phyloP scores from a whole-genome alignment of 192 early-diverging fungal species.

The Rhizoclosmatium globosum region DNA sequence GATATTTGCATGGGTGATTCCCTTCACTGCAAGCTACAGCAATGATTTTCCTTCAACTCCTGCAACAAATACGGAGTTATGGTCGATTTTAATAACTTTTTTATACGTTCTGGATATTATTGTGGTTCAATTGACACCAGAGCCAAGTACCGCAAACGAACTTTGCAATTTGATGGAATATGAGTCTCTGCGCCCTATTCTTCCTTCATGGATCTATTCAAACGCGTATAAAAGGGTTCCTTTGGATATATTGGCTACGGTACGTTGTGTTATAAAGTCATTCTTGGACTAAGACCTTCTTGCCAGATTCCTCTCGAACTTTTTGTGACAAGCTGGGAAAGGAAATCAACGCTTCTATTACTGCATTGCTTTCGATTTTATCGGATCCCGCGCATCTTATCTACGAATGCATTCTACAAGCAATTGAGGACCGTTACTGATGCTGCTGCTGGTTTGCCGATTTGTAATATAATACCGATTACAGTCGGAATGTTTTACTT shows the following conservation, averaged over 20 bases:
- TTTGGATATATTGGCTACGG: constrained; percentile 7
- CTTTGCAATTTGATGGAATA: neutral
- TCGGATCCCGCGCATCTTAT: neutral
- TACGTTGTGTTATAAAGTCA: constrained; percentile 1
- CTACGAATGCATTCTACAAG: neutral
- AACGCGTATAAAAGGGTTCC: neutral
- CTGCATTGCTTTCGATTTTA: neutral
- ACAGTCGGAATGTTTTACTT: constrained; percentile 16
- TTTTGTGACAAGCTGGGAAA: neutral
- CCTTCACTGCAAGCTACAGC: neutral
- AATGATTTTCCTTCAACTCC: neutral
- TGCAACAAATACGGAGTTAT: neutral
- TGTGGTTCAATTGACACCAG: neutral
- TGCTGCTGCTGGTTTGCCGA: neutral
- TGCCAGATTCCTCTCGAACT: neutral
- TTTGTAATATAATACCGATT: neutral
- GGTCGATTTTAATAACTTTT: neutral
- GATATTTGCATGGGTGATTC: neutral
- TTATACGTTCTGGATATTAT: neutral
- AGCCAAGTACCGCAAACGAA: neutral
- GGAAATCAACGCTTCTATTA: neutral
- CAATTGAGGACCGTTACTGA: neutral
- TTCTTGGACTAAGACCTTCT: neutral
- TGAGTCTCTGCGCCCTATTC: neutral
- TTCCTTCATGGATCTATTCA: neutral